Evolutionary conservation across 2,329 filamentous ascomycete genomes (phyloP).

Genomic region (Trichoderma breve): DNA sequence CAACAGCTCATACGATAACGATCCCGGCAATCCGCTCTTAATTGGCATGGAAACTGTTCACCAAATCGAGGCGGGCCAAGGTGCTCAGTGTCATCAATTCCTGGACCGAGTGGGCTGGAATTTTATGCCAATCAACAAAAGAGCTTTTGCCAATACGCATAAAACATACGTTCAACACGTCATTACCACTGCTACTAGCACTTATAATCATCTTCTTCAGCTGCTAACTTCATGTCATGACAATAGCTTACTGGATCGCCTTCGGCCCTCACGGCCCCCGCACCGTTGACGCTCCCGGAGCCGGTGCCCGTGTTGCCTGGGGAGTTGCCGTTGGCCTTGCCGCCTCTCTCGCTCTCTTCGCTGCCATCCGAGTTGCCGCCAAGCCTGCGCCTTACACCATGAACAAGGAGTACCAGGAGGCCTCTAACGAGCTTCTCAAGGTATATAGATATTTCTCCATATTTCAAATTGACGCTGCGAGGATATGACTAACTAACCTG

Average conservation of each 20-base stretch:
- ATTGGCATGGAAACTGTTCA: neutral
- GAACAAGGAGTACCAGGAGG: slow-evolving; percentile 97
- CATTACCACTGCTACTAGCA: neutral
- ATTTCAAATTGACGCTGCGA: neutral
- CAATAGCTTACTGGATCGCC: slow-evolving; percentile 94
- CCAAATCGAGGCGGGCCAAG: neutral
- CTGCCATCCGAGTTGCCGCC: slow-evolving; percentile 67
- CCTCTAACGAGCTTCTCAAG: slow-evolving; percentile 88
- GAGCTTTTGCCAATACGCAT: neutral
- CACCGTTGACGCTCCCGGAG: slow-evolving; percentile 76
- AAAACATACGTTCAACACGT: neutral
- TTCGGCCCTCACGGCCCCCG: slow-evolving; percentile 96
- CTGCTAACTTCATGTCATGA: slow-evolving; percentile 41
- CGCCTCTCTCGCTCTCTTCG: slow-evolving; percentile 70
- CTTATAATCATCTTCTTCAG: neutral
- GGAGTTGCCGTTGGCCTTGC: slow-evolving; percentile 68
- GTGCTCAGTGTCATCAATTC: neutral
- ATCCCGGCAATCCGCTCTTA: neutral
- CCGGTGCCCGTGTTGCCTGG: slow-evolving; percentile 74
- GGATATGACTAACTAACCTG: neutral
- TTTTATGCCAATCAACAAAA: neutral
- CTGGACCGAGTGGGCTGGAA: neutral
- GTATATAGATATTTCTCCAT: slow-evolving; percentile 42
- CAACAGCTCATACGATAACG: neutral
- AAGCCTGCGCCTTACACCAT: slow-evolving; percentile 77